Evolutionary conservation across 495 filamentous ascomycete genomes (phyloP), one percentile per base, ranked within the genome.

Genomic region (Xylaria palmicola): DNA sequence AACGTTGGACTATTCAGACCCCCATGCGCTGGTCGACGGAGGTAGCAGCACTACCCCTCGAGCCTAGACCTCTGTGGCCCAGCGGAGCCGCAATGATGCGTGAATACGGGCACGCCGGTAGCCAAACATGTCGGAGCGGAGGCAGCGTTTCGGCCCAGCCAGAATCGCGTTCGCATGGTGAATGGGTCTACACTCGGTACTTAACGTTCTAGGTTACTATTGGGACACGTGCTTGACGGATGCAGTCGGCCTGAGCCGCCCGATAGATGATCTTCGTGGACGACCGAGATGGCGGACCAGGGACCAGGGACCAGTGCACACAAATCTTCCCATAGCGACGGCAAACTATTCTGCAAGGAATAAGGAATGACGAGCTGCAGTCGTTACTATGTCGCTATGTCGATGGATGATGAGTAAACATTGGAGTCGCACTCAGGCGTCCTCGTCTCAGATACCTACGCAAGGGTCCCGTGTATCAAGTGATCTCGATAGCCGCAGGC

Each of bases 41-140:
- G n/a, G n/a, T n/a, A 56, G 12, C 54, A 44, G 34, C 30, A 29
- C 22, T 36, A 32, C 39, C 40, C 13, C 24, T 47, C 27, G 32
- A 49, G 44, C 30, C 55, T 58, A 49, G 55, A 49, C 29, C 44
- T 37, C 36, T 49, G 43, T 40, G n/a, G 53, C 26, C 55, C 43
- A 47, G 43, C 55, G 41, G 55, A 58, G 55, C 55, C 55, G 44
- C 55, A 58, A 58, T 49, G 55, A 58, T 43, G 48, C 55, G 55
- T 43, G 8, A 58, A 44, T 36, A 36, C 6, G 13, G 41, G 19
- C 20, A 34, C 20, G 30, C 55, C 54, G 54, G 54, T 32, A 56
- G 15, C 39, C 8, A 44, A 22, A 45, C 40, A n/a, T 56, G 5
- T 56, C 27, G 40, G 52, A 43, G 37, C 54, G 40, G 40, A 15